phyloP scores from a whole-genome alignment of 2,329 filamentous ascomycete species.

The Thielaviopsis ethacetica region DNA sequence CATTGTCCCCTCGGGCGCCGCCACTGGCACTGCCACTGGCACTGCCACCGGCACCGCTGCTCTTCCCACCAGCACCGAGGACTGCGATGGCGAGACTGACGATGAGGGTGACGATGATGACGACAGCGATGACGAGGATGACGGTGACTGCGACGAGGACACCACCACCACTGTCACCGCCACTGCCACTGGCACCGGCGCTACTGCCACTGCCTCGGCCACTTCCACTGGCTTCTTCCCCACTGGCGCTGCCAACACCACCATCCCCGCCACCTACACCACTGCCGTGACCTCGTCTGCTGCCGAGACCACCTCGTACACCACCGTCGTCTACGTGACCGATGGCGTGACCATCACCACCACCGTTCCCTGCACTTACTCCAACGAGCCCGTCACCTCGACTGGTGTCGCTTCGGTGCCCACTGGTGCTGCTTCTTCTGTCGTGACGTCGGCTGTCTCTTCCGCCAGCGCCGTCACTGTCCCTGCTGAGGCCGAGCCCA shows the following conservation, averaged over 20 bases:
- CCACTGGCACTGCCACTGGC: neutral
- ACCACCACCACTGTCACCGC: neutral
- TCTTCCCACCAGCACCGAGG: neutral
- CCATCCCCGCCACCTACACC: neutral
- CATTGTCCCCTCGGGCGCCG: neutral
- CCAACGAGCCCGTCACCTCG: neutral
- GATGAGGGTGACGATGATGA: neutral
- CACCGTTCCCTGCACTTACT: neutral
- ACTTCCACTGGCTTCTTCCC: neutral
- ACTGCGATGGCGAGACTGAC: neutral
- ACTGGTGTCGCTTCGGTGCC: neutral
- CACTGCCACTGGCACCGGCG: neutral
- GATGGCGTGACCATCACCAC: neutral
- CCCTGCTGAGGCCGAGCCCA: neutral
- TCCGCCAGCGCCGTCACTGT: neutral
- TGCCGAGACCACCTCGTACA: neutral
- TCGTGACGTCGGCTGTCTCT: neutral
- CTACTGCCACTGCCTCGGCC: neutral
- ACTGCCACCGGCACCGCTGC: neutral
- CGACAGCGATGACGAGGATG: neutral
- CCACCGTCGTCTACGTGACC: neutral
- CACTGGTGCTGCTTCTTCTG: neutral
- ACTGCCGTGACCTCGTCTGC: neutral
- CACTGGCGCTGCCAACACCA: neutral
- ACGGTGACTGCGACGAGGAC: neutral